A percentile compares a stretch with the other conserved stretches of the same genome.
Conservation (phyloP, 2,329 filamentous ascomycete genomes). For the Fusarium napiforme region DNA sequence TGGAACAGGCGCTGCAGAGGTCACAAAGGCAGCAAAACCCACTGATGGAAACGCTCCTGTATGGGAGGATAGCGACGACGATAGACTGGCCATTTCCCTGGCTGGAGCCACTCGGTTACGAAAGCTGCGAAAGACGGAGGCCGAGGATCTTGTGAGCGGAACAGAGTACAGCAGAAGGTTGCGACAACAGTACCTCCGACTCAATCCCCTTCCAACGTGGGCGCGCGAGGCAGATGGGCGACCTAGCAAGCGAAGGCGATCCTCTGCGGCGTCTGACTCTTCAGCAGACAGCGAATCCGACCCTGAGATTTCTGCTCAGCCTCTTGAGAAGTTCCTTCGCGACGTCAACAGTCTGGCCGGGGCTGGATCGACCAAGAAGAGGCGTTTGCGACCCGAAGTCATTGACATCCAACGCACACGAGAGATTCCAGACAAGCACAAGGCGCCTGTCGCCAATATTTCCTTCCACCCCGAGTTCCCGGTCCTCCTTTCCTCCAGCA, state of each 20-base stretch:
- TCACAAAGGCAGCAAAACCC: constrained; percentile 42
- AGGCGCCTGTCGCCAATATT: constrained; percentile 82
- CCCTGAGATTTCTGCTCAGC: constrained; percentile 73
- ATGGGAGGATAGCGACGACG: constrained; percentile 98
- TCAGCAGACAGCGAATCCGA: constrained; percentile 67
- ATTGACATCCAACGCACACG: constrained; percentile 90
- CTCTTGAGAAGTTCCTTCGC: constrained; percentile 83
- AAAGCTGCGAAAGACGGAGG: constrained; percentile 83
- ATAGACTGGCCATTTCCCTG: constrained; percentile 84
- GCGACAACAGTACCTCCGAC: constrained; percentile 76
- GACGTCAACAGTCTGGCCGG: constrained; percentile 75
- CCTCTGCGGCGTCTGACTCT: constrained; percentile 63
- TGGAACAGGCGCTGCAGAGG: constrained; percentile 50
- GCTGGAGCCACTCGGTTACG: constrained; percentile 78
- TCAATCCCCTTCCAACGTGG: constrained; percentile 71
- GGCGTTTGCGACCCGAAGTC: constrained; percentile 84
- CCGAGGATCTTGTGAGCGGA: constrained; percentile 87
- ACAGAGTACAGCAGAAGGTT: constrained; percentile 85
- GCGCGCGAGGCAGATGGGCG: constrained; percentile 62
- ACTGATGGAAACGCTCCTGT: constrained; percentile 62
- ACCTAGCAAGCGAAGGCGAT: constrained; percentile 63
- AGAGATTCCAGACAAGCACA: constrained; percentile 83
- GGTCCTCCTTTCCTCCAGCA: constrained; percentile 88
- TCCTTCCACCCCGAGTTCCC: constrained; percentile 91
- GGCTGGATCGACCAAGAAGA: constrained; percentile 64